Evolutionary conservation across 441 rosid species (phyloP).

Genomic region (Populus tomentosa): DNA sequence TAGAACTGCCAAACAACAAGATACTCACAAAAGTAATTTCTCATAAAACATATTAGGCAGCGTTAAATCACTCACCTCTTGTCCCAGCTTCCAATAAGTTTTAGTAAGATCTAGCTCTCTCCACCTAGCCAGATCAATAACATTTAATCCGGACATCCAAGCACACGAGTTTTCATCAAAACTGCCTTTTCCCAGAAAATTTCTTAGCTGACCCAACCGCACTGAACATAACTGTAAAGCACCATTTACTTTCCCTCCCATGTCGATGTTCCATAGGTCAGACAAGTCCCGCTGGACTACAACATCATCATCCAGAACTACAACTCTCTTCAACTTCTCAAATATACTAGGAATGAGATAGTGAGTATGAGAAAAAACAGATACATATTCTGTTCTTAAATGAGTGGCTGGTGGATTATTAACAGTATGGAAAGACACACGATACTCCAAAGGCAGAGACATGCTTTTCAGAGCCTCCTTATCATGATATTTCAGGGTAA

Average conservation of each 20-base stretch:
- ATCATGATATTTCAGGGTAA: slow-evolving; percentile 42
- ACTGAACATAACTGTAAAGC: slow-evolving; percentile 72
- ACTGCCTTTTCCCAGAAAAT: slow-evolving; percentile 40
- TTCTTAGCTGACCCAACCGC: slow-evolving; percentile 58
- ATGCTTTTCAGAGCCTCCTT: slow-evolving; percentile 37
- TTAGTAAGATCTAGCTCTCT: slow-evolving; percentile 68
- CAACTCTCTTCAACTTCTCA: slow-evolving; percentile 52
- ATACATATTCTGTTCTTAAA: slow-evolving; percentile 58
- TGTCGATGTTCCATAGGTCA: slow-evolving; percentile 52
- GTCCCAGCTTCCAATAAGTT: slow-evolving; percentile 52
- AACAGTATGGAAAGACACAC: slow-evolving; percentile 50
- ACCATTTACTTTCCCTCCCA: slow-evolving; percentile 87
- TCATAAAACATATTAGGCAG: background rate
- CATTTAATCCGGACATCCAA: slow-evolving; percentile 97
- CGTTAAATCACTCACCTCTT: slow-evolving; percentile 48
- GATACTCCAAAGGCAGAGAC: slow-evolving; percentile 75
- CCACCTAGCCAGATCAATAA: slow-evolving; percentile 82
- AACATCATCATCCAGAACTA: slow-evolving; percentile 83
- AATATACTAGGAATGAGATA: slow-evolving; percentile 79
- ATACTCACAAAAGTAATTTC: background rate
- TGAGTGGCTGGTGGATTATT: slow-evolving; percentile 33
- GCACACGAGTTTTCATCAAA: slow-evolving; percentile 52
- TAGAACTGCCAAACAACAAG: background rate
- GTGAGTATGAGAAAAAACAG: slow-evolving; percentile 71
- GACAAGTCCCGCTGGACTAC: slow-evolving; percentile 68